These are phyloP conservation scores for Podila minutissima DNA, from an alignment of 192 early-diverging fungal species.

Conservation along the genomic window DNA sequence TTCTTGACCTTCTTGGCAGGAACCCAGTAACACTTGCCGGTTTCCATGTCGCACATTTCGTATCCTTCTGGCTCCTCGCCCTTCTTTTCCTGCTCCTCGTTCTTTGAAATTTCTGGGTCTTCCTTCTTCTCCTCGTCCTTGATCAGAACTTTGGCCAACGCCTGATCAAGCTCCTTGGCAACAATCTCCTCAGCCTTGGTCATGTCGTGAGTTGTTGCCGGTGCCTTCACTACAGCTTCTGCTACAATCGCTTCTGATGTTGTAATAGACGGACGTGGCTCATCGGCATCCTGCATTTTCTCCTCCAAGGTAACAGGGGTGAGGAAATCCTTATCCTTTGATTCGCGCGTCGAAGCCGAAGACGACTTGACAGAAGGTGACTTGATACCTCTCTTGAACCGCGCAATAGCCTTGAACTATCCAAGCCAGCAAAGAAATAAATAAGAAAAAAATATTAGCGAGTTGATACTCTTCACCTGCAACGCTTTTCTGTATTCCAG, in stretches of 20 bases:
- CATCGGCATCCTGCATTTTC: constrained; percentile 44
- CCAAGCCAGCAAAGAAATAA: not conserved
- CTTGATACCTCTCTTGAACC: constrained; percentile 48
- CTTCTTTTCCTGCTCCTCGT: not conserved
- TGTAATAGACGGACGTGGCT: not conserved
- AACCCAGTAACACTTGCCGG: constrained; percentile 44
- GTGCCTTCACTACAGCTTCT: not conserved
- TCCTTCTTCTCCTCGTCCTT: not conserved
- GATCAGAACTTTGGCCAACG: not conserved
- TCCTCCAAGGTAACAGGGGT: constrained; percentile 1
- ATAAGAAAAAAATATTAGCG: constrained; percentile 3
- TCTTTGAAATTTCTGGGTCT: not conserved
- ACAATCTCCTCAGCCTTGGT: not conserved
- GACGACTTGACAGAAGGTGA: not conserved
- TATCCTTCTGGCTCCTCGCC: constrained; percentile 30
- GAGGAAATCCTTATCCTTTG: not conserved
- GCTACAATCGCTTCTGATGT: not conserved
- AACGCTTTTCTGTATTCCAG: no score
- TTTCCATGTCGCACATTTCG: constrained; percentile 36
- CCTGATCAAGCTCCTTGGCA: not conserved
- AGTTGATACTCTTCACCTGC: no score
- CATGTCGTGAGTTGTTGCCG: not conserved
- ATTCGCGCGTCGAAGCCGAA: not conserved
- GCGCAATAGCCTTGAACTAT: constrained; percentile 49
- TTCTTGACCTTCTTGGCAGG: constrained; percentile 2